These are phyloP conservation scores for Rhodamnia argentea DNA, from an alignment of 345 rosid species.

Conservation along the genomic window DNA sequence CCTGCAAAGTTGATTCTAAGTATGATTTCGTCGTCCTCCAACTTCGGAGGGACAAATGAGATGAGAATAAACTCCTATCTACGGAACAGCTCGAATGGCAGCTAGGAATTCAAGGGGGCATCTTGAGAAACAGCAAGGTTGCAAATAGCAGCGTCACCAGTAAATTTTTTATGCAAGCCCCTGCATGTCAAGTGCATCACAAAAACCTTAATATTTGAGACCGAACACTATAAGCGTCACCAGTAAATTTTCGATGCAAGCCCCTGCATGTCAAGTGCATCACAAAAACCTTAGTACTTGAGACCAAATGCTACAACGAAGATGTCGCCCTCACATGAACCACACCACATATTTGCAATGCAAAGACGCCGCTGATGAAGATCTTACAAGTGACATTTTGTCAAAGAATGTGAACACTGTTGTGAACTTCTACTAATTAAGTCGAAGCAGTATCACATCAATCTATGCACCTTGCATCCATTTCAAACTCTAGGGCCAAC, in stretches of 20 bases:
- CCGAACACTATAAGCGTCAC: neutral
- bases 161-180: slow-evolving; percentile 1
- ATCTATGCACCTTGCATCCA: neutral
- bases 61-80: neutral
- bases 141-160: neutral
- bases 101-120: slow-evolving; percentile 5
- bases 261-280: slow-evolving; percentile 3
- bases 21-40: neutral
- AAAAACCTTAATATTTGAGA: neutral
- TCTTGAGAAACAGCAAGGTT: slow-evolving; percentile 5
- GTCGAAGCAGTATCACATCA: neutral
- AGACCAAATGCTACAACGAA: neutral
- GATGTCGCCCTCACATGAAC: neutral
- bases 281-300: neutral
- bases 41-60: neutral
- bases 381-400: neutral
- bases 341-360: neutral
- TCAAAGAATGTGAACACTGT: neutral
- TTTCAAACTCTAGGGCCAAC: neutral
- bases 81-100: neutral
- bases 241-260: neutral
- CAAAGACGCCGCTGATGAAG: neutral
- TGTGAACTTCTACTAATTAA: neutral
- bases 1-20: neutral
- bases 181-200: neutral